phyloP scores from a whole-genome alignment of 192 early-diverging fungal species.

The Pilaira anomala region DNA sequence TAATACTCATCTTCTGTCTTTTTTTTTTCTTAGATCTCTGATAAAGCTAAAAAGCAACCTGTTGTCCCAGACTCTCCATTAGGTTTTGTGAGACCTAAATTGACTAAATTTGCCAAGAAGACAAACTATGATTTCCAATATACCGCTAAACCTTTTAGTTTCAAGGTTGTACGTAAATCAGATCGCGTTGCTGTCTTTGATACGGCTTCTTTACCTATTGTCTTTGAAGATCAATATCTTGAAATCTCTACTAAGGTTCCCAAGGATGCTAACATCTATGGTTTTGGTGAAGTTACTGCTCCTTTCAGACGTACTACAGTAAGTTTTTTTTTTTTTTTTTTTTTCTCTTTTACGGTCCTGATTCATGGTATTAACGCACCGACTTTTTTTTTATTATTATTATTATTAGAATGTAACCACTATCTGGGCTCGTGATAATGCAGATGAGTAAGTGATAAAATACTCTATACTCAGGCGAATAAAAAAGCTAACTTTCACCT shows the following conservation, averaged over 20 bases:
- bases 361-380: no score
- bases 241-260: conserved; percentile 56
- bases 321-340: conserved; percentile 1
- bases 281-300: conserved; percentile 59
- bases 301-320: conserved; percentile 47
- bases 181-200: conserved; percentile 42
- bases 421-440: not conserved
- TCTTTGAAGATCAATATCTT: conserved; percentile 66
- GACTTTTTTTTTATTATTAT: no score
- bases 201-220: conserved; percentile 40
- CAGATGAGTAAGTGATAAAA: conserved; percentile 10
- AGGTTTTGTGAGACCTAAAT: conserved; percentile 20
- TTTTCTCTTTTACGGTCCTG: no score
- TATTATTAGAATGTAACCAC: not conserved
- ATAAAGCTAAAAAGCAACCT: conserved; percentile 17
- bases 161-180: conserved; percentile 37
- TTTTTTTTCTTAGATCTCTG: conserved; percentile 21
- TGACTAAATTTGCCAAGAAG: not conserved
- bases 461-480: not conserved
- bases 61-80: conserved; percentile 28
- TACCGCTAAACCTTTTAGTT: conserved; percentile 40
- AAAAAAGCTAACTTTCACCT: no score
- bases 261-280: conserved; percentile 59
- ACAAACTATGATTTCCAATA: conserved; percentile 27
- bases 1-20: no score